Conservation (phyloP, 2,329 filamentous ascomycete species). For the Colletotrichum musicola region DNA sequence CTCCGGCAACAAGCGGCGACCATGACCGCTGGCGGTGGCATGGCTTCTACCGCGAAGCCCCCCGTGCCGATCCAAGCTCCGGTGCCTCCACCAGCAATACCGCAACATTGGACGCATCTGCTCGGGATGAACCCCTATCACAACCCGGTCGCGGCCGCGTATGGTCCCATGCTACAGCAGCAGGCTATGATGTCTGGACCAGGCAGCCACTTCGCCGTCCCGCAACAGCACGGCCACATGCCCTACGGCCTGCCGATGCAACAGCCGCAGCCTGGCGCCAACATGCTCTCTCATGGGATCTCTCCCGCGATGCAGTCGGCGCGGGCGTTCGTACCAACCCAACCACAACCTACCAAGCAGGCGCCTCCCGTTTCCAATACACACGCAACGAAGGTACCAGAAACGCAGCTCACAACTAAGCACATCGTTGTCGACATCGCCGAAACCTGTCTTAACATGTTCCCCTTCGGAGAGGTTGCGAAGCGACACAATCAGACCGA, state of each 20-base stretch:
- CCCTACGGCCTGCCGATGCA: slow-evolving; percentile 1
- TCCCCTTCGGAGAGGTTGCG: slow-evolving; percentile 61
- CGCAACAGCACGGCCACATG: slow-evolving; percentile 19
- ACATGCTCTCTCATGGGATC: slow-evolving; percentile 12
- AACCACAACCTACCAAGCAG: slow-evolving; percentile 4
- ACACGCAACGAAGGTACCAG: slow-evolving; percentile 27
- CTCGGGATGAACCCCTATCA: slow-evolving; percentile 33
- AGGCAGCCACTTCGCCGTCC: slow-evolving; percentile 17
- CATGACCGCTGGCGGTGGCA: slow-evolving; percentile 1
- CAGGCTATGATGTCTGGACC: slow-evolving; percentile 14
- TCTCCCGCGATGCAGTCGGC: slow-evolving; percentile 2
- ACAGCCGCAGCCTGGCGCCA: slow-evolving; percentile 7
- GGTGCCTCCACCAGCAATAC: slow-evolving; percentile 10
- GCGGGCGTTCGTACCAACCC: slow-evolving; percentile 3
- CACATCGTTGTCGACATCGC: slow-evolving; percentile 62
- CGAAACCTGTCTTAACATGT: slow-evolving; percentile 59
- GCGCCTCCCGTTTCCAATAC: not conserved
- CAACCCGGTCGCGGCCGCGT: slow-evolving; percentile 29
- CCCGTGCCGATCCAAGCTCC: not conserved
- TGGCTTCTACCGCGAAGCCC: not conserved
- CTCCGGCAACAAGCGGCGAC: slow-evolving; percentile 34
- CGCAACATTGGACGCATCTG: slow-evolving; percentile 28
- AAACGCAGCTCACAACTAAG: slow-evolving; percentile 48
- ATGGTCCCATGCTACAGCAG: slow-evolving; percentile 33
- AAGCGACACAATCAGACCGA: slow-evolving; percentile 57